Conservation (phyloP, 768 basidiomycete genomes). For the Zangia roseola region DNA sequence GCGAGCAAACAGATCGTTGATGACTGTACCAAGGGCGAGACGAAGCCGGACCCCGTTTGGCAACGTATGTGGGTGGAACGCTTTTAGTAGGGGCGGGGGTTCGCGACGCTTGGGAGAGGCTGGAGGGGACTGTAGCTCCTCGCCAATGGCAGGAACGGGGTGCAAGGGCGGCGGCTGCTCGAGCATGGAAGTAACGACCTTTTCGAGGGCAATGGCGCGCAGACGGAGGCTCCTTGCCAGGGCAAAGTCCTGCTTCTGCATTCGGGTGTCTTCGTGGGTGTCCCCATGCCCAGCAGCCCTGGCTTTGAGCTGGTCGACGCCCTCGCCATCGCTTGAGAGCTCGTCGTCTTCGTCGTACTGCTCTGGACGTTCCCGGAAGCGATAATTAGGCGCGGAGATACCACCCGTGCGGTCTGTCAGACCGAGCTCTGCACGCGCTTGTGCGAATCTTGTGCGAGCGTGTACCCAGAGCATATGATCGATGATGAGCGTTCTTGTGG, state of each 20-base stretch:
- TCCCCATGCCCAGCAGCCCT: constrained; percentile 51
- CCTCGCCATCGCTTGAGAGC: constrained; percentile 61
- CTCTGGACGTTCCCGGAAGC: constrained; percentile 68
- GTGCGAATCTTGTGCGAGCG: constrained; percentile 74
- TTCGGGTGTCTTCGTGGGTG: constrained; percentile 54
- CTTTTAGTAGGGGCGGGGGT: constrained; percentile 22
- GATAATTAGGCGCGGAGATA: constrained; percentile 54
- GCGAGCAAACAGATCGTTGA: constrained; percentile 81
- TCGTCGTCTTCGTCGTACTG: constrained; percentile 78
- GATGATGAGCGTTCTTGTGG: constrained; percentile 83
- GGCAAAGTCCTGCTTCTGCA: constrained; percentile 55
- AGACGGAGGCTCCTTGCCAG: constrained; percentile 65
- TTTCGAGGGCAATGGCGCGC: constrained; percentile 80
- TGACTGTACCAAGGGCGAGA: constrained; percentile 69
- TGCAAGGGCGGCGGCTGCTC: constrained; percentile 71
- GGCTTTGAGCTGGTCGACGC: constrained; percentile 41
- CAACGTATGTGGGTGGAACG: constrained; percentile 55
- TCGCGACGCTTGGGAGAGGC: constrained; percentile 46
- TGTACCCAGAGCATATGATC: constrained; percentile 89
- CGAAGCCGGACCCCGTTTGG: constrained; percentile 82
- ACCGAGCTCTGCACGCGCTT: constrained; percentile 81
- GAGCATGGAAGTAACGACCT: constrained; percentile 78
- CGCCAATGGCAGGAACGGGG: constrained; percentile 45
- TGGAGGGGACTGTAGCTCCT: constrained; percentile 51
- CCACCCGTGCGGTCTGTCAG: constrained; percentile 84